These are phyloP conservation scores for Lentinus tigrinus DNA, from an alignment of 768 basidiomycete species.

Conservation along the genomic window DNA sequence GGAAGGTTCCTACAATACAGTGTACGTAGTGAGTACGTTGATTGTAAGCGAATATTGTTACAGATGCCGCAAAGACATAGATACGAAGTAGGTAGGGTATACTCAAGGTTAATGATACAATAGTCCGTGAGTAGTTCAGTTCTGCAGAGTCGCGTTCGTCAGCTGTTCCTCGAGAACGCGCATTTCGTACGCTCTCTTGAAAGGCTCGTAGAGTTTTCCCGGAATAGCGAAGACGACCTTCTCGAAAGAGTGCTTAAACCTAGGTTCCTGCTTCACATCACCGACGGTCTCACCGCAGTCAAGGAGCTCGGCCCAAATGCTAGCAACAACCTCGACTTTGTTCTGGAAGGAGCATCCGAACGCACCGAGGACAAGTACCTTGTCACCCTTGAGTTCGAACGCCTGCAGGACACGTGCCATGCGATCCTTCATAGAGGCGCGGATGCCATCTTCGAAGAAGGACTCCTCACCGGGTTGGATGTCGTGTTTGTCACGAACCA, in stretches of 20 bases:
- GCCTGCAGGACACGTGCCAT: conserved; percentile 47
- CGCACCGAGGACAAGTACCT: conserved; percentile 40
- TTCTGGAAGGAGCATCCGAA: conserved; percentile 47
- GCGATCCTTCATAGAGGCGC: conserved; percentile 44
- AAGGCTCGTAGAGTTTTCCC: conserved; percentile 34
- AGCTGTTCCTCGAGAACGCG: conserved; percentile 15
- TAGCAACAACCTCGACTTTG: conserved; percentile 39
- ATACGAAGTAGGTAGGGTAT: too few species aligned
- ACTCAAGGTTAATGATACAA: neutral
- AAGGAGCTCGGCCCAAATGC: conserved; percentile 47
- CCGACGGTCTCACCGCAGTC: conserved; percentile 31
- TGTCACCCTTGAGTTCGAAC: conserved; percentile 41
- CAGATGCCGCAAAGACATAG: too few species aligned
- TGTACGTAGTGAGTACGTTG: too few species aligned
- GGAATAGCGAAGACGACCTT: conserved; percentile 44
- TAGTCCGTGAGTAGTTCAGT: neutral
- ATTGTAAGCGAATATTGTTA: too few species aligned
- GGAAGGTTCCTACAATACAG: too few species aligned
- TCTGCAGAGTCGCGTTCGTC: neutral
- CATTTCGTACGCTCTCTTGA: conserved; percentile 41
- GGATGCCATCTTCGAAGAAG: conserved; percentile 39
- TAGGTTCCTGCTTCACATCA: conserved; percentile 24
- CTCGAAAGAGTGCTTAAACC: conserved; percentile 42
- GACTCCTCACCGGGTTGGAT: conserved; percentile 34
- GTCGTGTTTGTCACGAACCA: conserved; percentile 37